These are phyloP conservation scores for Cyberlindnera saturnus DNA, from an alignment of 805 yeast species.

Conservation along the genomic window DNA sequence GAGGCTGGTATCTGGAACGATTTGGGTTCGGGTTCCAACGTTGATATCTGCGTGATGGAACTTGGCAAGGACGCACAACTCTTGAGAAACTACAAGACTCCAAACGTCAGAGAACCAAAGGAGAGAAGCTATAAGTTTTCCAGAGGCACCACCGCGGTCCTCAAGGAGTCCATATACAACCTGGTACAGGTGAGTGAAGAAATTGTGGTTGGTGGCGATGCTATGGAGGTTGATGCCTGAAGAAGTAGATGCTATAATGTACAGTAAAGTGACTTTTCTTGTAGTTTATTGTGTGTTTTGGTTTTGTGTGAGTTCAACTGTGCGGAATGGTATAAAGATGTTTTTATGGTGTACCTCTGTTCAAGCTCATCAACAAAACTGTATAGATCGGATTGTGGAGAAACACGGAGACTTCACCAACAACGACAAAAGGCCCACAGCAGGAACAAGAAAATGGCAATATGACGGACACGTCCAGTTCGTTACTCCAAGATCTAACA, in stretches of 20 bases:
- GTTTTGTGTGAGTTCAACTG: not conserved
- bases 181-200: conserved; percentile 67
- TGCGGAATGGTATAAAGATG: not conserved
- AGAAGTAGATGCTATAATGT: too few species aligned
- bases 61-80: conserved; percentile 81
- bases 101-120: conserved; percentile 81
- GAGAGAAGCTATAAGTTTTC: conserved; percentile 78
- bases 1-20: conserved; percentile 99
- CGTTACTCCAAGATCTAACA: too few species aligned
- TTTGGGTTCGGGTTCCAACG: conserved; percentile 97
- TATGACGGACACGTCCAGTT: too few species aligned
- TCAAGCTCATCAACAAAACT: too few species aligned
- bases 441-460: too few species aligned
- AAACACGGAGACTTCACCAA: too few species aligned
- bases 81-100: conserved; percentile 82
- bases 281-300: too few species aligned
- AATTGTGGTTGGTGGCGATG: conserved; percentile 37
- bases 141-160: conserved; percentile 90
- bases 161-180: conserved; percentile 60
- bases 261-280: too few species aligned
- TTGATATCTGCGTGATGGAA: conserved; percentile 96
- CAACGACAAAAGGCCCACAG: too few species aligned
- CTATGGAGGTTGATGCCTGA: conserved; percentile 45
- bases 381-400: too few species aligned
- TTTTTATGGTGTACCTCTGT: not conserved